These are phyloP conservation scores for Claviceps cyperi DNA, from an alignment of 2,329 filamentous ascomycete species.

Conservation along the genomic window DNA sequence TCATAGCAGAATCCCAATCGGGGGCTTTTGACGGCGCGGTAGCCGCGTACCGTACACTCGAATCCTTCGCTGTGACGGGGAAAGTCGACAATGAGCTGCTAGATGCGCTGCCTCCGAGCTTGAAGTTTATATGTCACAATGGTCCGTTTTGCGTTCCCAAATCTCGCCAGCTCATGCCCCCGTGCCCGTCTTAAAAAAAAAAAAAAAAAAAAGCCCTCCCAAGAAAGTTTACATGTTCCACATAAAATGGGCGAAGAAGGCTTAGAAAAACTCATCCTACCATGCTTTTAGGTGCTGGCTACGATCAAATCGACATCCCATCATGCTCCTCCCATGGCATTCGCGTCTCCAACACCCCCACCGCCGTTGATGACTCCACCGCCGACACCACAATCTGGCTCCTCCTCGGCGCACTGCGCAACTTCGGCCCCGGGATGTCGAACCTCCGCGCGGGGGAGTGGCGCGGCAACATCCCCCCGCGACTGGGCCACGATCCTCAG, in stretches of 20 bases:
- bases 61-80: slow-evolving; percentile 50
- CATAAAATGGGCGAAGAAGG: background rate
- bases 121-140: slow-evolving; percentile 47
- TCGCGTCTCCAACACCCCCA: slow-evolving; percentile 68
- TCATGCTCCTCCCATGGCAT: slow-evolving; percentile 55
- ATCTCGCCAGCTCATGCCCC: no score
- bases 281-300: slow-evolving; percentile 51
- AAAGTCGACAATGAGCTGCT: slow-evolving; percentile 58
- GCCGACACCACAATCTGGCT: slow-evolving; percentile 72
- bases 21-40: slow-evolving; percentile 52
- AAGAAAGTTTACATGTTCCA: no score
- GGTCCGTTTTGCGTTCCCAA: slow-evolving; percentile 21
- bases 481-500: slow-evolving; percentile 58
- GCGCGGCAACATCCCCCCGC: slow-evolving; percentile 42
- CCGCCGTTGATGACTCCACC: slow-evolving; percentile 67
- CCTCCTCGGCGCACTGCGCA: slow-evolving; percentile 64
- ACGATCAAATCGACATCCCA: slow-evolving; percentile 65
- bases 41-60: slow-evolving; percentile 58
- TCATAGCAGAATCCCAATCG: slow-evolving; percentile 51
- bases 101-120: slow-evolving; percentile 33
- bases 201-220: background rate
- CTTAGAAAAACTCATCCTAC: background rate
- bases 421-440: slow-evolving; percentile 53
- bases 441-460: slow-evolving; percentile 53
- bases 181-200: background rate